A percentile compares a stretch with the other conserved stretches of the same genome.
Conservation (phyloP, 345 rosid genomes). For the Kandelia obovata region DNA sequence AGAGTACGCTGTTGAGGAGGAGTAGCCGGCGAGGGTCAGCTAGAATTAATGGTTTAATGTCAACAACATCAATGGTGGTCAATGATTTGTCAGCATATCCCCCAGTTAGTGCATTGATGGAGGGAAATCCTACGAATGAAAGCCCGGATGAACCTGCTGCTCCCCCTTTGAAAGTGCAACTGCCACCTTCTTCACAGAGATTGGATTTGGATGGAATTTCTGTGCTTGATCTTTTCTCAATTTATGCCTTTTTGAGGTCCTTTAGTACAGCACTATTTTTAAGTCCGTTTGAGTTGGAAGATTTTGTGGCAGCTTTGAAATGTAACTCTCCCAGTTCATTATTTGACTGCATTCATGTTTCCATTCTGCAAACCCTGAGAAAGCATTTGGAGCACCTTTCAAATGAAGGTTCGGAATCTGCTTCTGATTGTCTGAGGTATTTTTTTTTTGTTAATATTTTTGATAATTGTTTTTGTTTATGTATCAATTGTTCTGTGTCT, state of each 20-base stretch:
- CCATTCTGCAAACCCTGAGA: conserved; percentile 70
- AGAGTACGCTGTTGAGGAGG: conserved; percentile 65
- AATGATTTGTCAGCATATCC: conserved; percentile 48
- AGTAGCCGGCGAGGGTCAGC: conserved; percentile 69
- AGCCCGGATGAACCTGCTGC: conserved; percentile 37
- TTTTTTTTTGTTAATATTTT: conserved; percentile 18
- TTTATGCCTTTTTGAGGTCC: conserved; percentile 82
- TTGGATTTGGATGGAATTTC: conserved; percentile 63
- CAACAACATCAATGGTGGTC: conserved; percentile 19
- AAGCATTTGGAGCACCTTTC: conserved; percentile 71
- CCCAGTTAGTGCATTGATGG: conserved; percentile 50
- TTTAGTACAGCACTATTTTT: conserved; percentile 76
- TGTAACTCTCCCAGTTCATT: conserved; percentile 51
- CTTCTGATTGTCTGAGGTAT: conserved; percentile 89
- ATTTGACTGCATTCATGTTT: conserved; percentile 76
- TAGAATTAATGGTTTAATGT: conserved; percentile 29
- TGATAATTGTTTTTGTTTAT: background rate
- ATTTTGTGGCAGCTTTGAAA: conserved; percentile 67
- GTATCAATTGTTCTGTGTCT: conserved; percentile 6
- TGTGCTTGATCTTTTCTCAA: conserved; percentile 58
- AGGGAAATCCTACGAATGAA: conserved; percentile 41
- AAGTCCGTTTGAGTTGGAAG: conserved; percentile 93
- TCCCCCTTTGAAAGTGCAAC: conserved; percentile 55
- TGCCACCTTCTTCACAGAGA: conserved; percentile 69
- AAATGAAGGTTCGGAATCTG: conserved; percentile 73